phyloP scores from a whole-genome alignment of 305 asterid genomes.

The Solanum aculeatissimum region DNA sequence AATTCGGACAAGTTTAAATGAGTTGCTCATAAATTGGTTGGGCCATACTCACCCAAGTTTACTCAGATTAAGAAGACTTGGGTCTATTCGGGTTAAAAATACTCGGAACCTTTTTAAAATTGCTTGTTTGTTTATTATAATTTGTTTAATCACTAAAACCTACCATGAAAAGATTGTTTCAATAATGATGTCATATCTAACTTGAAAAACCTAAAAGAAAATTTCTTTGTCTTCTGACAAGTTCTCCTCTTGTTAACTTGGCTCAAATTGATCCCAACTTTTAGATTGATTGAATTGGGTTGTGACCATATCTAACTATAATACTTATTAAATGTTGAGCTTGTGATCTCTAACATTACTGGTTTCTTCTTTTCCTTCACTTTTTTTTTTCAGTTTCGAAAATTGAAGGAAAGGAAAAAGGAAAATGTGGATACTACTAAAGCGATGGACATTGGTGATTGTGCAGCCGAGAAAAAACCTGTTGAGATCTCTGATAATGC shows the following conservation, averaged over 20 bases:
- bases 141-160: not conserved
- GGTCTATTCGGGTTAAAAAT: not conserved
- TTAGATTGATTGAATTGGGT: not conserved
- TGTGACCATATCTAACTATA: not conserved
- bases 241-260: not conserved
- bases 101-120: not conserved
- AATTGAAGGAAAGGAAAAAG: not conserved
- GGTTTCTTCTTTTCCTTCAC: not conserved
- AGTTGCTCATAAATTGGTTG: not conserved
- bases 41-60: not conserved
- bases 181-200: not conserved
- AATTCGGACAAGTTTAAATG: not conserved
- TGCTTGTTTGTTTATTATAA: not conserved
- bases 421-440: slow-evolving; percentile 15
- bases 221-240: not conserved
- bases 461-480: slow-evolving; percentile 33
- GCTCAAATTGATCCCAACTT: not conserved
- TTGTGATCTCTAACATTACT: not conserved
- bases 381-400: too few relatives aligned
- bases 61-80: not conserved
- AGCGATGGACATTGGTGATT: slow-evolving; percentile 20
- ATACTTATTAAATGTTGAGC: not conserved
- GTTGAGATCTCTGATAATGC: slow-evolving; percentile 37
- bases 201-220: not conserved
- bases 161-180: not conserved